Conservation (phyloP, 1,139 yeast species). For the Taphrina communis region DNA sequence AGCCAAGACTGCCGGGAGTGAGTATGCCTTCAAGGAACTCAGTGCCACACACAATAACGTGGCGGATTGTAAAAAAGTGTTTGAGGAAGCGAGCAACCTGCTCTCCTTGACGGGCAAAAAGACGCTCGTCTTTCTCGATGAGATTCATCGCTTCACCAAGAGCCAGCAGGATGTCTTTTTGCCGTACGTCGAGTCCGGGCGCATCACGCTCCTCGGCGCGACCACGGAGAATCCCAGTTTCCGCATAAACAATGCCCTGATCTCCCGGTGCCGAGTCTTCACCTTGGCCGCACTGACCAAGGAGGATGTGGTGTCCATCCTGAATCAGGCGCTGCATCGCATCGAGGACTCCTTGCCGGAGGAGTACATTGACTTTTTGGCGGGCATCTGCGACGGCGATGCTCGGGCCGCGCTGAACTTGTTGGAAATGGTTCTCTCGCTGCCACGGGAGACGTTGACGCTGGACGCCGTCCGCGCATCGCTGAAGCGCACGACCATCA, state of each 20-base stretch:
- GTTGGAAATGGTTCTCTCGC: conserved; percentile 60
- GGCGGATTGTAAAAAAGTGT: conserved; percentile 70
- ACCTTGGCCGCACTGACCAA: conserved; percentile 68
- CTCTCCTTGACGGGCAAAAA: conserved; percentile 66
- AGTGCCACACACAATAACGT: conserved; percentile 85
- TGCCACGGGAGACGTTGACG: conserved; percentile 37
- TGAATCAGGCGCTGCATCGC: conserved; percentile 61
- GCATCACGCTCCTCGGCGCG: conserved; percentile 70
- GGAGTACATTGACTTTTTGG: conserved; percentile 71
- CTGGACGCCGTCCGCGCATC: conserved; percentile 55
- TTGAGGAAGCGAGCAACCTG: conserved; percentile 75
- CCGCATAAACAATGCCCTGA: conserved; percentile 80
- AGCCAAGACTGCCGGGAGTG: conserved; percentile 56
- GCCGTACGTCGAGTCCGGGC: conserved; percentile 55
- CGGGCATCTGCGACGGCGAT: conserved; percentile 84
- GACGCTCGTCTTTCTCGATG: conserved; percentile 86
- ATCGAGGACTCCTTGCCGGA: conserved; percentile 47
- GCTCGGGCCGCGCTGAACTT: conserved; percentile 82
- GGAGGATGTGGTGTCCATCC: conserved; percentile 63
- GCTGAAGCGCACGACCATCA: conserved; percentile 61
- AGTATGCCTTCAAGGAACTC: conserved; percentile 73
- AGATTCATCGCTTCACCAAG: conserved; percentile 84
- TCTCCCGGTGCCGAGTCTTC: conserved; percentile 88
- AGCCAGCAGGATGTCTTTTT: conserved; percentile 79
- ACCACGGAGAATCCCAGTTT: conserved; percentile 98